Conservation (phyloP, 306 rosid species). For the Citrullus amarus region DNA sequence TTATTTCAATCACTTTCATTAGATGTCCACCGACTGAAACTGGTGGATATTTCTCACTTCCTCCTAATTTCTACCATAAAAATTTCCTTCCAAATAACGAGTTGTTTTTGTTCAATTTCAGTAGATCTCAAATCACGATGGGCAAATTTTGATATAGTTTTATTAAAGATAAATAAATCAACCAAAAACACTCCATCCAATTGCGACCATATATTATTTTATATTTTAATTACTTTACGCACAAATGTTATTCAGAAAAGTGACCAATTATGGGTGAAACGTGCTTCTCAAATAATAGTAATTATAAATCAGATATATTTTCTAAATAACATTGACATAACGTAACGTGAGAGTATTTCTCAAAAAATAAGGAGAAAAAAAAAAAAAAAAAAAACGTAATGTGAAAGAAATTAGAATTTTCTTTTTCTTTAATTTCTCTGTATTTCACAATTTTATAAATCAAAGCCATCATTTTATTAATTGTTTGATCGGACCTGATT, state of each 20-base stretch:
- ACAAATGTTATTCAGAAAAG: neutral
- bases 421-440: neutral
- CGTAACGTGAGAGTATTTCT: neutral
- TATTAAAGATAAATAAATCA: neutral
- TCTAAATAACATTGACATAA: neutral
- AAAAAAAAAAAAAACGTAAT: neutral
- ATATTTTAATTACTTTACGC: neutral
- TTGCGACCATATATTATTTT: neutral
- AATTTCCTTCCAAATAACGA: neutral
- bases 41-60: neutral
- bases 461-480: neutral
- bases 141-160: neutral
- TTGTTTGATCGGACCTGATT: neutral
- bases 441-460: neutral
- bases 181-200: neutral
- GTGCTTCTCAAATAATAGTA: neutral
- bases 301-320: neutral
- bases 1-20: neutral
- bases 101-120: neutral
- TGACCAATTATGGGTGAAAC: neutral
- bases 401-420: too few relatives aligned
- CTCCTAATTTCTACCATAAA: neutral
- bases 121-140: neutral
- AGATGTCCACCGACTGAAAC: neutral
- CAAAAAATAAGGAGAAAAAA: neutral